Evolutionary conservation across 352 stramenopile genomes (phyloP), one percentile per base, ranked within the genome.

Genomic region (Globisporangium iwayamae): DNA sequence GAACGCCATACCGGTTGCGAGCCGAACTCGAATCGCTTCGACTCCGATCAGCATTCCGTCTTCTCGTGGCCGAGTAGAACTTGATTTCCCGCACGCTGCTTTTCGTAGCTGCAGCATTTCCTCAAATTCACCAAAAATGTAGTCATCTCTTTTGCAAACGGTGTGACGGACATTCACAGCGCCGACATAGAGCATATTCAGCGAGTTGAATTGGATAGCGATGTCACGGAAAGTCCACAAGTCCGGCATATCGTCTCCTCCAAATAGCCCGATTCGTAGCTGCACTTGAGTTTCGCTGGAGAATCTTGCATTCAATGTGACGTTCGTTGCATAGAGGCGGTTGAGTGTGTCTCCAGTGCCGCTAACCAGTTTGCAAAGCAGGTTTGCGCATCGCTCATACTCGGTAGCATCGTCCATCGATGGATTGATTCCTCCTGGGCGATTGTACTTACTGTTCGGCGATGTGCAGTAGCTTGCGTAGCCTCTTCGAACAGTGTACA

Each of bases 121-220:
- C 69, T 92, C 85, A 59, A 91, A 91, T 22, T 91, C 84, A 10
- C 85, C 83, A 63, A 89, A 90, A 0, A 91, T 73, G 46, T 89
- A 86, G 36, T 89, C 72, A 1, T 34, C 22, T 1, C 78, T 66
- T 14, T 80, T 82, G 30, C 72, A 63, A 9, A 90, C 13, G 0
- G 82, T 93, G 39, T 87, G 81, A 0, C 75, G 68, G 4, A 91
- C 75, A 6, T 30, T 56, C 41, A 94, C 60, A 13, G 43, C 30
- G 55, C 79, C 60, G 13, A 90, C 65, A 2, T 61, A 34, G 1
- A 76, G 34, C 60, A 93, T 70, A n/a, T 80, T 66, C 0, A 87
- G 47, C 14, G 52, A 62, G 25, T 82, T 84, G 32, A 79, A 69
- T 0, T 67, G 59, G 16, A 94, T 38, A 10, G 38, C 45, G 39